These are phyloP conservation scores for Ophiognomonia clavigignenti-juglandacearum DNA, from an alignment of 2,329 filamentous ascomycete genomes.

Conservation along the genomic window DNA sequence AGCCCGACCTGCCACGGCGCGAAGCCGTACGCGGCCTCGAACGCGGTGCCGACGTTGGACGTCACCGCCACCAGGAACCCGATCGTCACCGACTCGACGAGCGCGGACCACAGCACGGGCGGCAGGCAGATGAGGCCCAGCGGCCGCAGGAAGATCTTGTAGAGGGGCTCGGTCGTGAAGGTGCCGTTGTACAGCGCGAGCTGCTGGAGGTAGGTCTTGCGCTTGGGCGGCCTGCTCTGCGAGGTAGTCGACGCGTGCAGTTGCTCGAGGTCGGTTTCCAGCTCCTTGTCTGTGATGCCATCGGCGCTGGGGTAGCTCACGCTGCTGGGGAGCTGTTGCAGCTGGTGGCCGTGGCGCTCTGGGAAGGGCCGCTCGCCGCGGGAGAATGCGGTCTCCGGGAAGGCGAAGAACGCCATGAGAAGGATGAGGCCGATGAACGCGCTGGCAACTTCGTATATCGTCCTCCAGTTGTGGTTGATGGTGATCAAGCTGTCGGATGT, in stretches of 20 bases:
- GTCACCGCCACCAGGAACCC: slow-evolving; percentile 52
- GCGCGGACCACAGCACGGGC: slow-evolving; percentile 49
- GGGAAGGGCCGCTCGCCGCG: slow-evolving; percentile 22
- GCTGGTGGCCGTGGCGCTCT: slow-evolving; percentile 15
- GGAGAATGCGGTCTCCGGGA: slow-evolving; percentile 49
- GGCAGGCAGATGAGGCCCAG: slow-evolving; percentile 45
- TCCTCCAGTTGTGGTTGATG: slow-evolving; percentile 42
- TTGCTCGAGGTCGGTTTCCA: slow-evolving; percentile 16
- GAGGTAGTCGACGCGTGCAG: background rate
- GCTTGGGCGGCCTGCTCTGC: slow-evolving; percentile 12
- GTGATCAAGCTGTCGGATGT: slow-evolving; percentile 37
- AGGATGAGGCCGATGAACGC: slow-evolving; percentile 45
- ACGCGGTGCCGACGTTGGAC: slow-evolving; percentile 45
- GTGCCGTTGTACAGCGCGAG: slow-evolving; percentile 36
- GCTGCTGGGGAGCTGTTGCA: slow-evolving; percentile 16
- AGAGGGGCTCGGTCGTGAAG: slow-evolving; percentile 40
- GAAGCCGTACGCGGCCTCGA: slow-evolving; percentile 36
- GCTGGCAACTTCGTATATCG: slow-evolving; percentile 46
- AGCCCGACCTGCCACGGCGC: slow-evolving; percentile 43
- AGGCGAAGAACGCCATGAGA: slow-evolving; percentile 44
- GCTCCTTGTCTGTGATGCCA: slow-evolving; percentile 8
- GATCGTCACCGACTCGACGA: slow-evolving; percentile 50
- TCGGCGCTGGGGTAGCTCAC: no score
- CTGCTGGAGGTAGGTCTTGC: slow-evolving; percentile 28
- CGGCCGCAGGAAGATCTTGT: slow-evolving; percentile 44